Conservation (phyloP, 345 rosid genomes). For the Combretum micranthum region DNA sequence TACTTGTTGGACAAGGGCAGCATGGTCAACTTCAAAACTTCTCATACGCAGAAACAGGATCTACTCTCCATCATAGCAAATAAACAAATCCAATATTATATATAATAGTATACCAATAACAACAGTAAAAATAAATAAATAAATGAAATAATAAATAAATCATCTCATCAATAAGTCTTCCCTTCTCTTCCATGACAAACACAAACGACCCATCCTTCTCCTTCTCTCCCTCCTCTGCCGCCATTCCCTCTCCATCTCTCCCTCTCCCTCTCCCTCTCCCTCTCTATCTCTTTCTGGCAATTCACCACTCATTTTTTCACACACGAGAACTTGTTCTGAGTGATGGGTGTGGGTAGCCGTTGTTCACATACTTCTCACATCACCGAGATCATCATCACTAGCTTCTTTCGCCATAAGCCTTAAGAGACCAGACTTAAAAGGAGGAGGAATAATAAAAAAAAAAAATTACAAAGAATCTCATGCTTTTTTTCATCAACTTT, state of each 20-base stretch:
- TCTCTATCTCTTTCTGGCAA: neutral
- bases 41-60: too few relatives aligned
- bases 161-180: neutral
- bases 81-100: too few relatives aligned
- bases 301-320: neutral
- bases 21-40: neutral
- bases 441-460: too few relatives aligned
- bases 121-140: too few relatives aligned
- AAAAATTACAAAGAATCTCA: neutral
- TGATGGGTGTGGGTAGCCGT: constrained; percentile 59
- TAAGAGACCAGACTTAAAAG: constrained; percentile 13
- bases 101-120: too few relatives aligned
- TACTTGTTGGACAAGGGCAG: constrained; percentile 14
- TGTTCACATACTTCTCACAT: constrained; percentile 66
- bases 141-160: too few relatives aligned
- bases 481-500: constrained; percentile 1
- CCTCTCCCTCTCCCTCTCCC: neutral
- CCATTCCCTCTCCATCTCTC: neutral
- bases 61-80: too few relatives aligned
- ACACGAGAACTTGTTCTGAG: constrained; percentile 21
- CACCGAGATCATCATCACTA: constrained; percentile 68
- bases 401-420: constrained; percentile 66
- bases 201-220: neutral
- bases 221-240: neutral
- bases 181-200: neutral